Base-by-base conservation (phyloP, 2,329 filamentous ascomycete genomes). In the Aspergillus luchuensis region DNA sequence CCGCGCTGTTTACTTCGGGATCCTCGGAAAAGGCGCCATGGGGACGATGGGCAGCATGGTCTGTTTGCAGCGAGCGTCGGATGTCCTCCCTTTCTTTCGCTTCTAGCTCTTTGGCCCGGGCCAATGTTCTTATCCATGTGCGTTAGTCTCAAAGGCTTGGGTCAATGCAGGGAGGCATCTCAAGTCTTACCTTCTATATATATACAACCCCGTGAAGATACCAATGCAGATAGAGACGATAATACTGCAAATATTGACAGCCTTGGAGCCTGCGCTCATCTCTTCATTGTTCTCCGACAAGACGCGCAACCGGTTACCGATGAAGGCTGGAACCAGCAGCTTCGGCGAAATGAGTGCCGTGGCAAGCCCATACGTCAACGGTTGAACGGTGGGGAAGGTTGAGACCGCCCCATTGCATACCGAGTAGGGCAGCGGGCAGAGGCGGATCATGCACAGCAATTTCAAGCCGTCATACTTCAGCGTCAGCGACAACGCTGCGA, bases 351-450 rank as follows among this genome's bases (percentile, higher is more conserved):
- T 88, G 15, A 94, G 80, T 2, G 91, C 89, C 0, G 94, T 98
- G 5, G 95, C 94, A 49, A 92, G 74, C 33, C 88, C 89, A 78
- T 96, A 98, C 50, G 85, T 85, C 62, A 84, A 75, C 43, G 91
- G 90, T 23, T 88, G 85, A 36, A 99, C 91, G 33, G 90, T 96
- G 2, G 93, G 93, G 63, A 99, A 93, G 1, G 95, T 98, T 30
- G 92, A 92, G 58, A 99, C 86, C 62, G 96, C 96, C 54, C 92
- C 95, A 73, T 99, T 99, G 72, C 91, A 93, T 67, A 98, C 81
- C 56, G 91, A 95, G 75, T 96, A 99, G 13, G 95, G 95, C 62
- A 99, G 75, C 2, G 95, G 95, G 71, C 94, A 98, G 65, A 98
- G 85, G 30, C 95, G 87, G 68, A 99, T 95, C 85, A 95, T 96